Evolutionary conservation across 2,329 filamentous ascomycete genomes (phyloP).

Genomic region (Colletotrichum sp.): DNA sequence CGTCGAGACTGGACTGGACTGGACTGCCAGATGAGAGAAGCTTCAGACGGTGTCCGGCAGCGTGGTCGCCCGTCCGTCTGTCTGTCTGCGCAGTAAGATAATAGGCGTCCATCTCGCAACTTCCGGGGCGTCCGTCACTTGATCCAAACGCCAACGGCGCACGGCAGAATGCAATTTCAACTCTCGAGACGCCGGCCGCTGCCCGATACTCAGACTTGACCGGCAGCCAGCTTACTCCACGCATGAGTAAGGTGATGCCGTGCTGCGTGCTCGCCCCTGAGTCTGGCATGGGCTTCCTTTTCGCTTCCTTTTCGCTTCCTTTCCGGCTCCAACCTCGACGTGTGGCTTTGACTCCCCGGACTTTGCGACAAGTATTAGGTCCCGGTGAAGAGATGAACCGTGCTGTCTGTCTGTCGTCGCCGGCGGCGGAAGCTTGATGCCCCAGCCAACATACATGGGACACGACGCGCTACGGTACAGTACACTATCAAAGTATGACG

Average conservation of each 20-base stretch:
- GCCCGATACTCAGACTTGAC: conserved; percentile 15
- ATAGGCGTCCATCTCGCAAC: neutral
- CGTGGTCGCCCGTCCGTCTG: neutral
- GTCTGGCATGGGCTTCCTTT: neutral
- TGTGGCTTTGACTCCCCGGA: conserved; percentile 10
- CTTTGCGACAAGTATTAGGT: neutral
- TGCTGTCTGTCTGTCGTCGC: neutral
- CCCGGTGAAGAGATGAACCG: neutral
- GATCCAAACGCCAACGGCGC: conserved; percentile 16
- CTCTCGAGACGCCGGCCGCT: conserved; percentile 3
- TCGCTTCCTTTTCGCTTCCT: neutral
- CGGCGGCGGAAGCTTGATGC: neutral
- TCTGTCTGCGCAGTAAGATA: neutral
- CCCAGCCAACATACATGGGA: neutral
- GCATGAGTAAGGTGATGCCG: conserved; percentile 13
- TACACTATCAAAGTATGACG: neutral
- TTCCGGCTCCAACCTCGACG: neutral
- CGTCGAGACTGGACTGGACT: neutral
- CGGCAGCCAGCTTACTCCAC: neutral
- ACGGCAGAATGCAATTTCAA: conserved; percentile 9
- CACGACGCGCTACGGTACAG: neutral
- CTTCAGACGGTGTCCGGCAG: neutral
- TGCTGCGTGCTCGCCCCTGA: neutral
- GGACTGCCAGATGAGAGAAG: neutral
- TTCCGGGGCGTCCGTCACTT: conserved; percentile 4